Conservation (phyloP, 345 rosid species). For the Abelmoschus esculentus region DNA sequence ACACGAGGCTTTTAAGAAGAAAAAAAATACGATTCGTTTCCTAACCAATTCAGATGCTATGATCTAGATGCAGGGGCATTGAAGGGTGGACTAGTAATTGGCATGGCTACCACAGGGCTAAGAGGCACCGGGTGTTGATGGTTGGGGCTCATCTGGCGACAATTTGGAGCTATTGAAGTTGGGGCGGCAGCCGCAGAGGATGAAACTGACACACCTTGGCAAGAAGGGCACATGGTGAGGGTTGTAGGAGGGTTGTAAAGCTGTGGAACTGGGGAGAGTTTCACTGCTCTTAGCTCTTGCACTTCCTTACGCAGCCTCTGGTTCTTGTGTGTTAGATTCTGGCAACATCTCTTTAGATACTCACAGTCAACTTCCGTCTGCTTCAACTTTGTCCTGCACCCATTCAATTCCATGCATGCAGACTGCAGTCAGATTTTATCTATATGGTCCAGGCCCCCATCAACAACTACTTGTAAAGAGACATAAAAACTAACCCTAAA, state of each 20-base stretch:
- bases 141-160: slow-evolving; percentile 14
- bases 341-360: slow-evolving; percentile 64
- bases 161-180: slow-evolving; percentile 15
- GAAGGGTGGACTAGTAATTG: slow-evolving; percentile 21
- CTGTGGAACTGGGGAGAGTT: slow-evolving; percentile 56
- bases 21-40: no score
- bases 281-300: slow-evolving; percentile 73
- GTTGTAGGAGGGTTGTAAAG: slow-evolving; percentile 84
- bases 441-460: neutral
- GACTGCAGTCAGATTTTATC: neutral
- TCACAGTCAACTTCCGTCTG: slow-evolving; percentile 93
- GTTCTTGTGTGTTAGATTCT: slow-evolving; percentile 69
- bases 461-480: neutral
- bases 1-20: neutral
- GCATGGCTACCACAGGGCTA: slow-evolving; percentile 49
- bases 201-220: slow-evolving; percentile 56
- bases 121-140: slow-evolving; percentile 18
- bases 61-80: slow-evolving; percentile 19
- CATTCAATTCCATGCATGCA: neutral
- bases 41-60: no score
- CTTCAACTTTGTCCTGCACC: slow-evolving; percentile 73
- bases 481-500: neutral
- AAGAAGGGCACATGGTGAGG: slow-evolving; percentile 88
- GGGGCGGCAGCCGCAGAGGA: slow-evolving; percentile 19
- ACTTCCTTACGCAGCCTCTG: slow-evolving; percentile 77